Base-by-base conservation (phyloP, 2,329 filamentous ascomycete species). In the Podosphaera aphanis region DNA sequence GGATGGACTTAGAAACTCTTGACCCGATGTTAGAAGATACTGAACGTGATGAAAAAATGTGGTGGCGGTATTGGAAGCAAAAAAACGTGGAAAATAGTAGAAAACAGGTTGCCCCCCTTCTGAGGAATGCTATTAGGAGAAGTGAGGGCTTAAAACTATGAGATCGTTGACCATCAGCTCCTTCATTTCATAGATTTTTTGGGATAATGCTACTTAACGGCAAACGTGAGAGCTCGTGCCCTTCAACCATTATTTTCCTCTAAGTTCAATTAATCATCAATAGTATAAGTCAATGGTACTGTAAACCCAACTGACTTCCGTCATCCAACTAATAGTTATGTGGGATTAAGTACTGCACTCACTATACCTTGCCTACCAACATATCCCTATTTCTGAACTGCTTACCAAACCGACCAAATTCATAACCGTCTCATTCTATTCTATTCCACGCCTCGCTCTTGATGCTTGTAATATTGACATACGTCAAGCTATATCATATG, bases 61-160 rank as follows among this genome's bases (percentile, higher is more conserved):
- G 67, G 64, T 67, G 74, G 53, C 66, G 64, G 49, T 72, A 74
- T 20, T 88, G 82, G 82, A 65, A 62, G 53, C 82, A 88, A 62
- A 64, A 67, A 18, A 68, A 70, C 49, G 54, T 79, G 37, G 69
- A 70, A 39, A 64, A 71, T 47, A 79, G 74, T 53, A 64, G 77
- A 51, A 80, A 81, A 61, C 76, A 83, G 59, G 68, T 88, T 21
- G 77, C 73, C 27, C 73, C 79, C 11, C 65, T 81, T 52, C 55
- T 81, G 56, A 69, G 75, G 47, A 70, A 78, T 33, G 37, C 21
- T 15, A 35, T 46, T 27, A 21, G 40, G 18, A 27, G 19, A 29
- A 18, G 20, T 5, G 31, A 21, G 20, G 15, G 18, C 11, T n/a
- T 18, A 5, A 29, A 25, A n/a, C 13, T 42, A 29, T 29, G 8